Evolutionary conservation across 108 stramenopile genomes (phyloP).

Genomic region (Halocafeteria seosinensis): DNA sequence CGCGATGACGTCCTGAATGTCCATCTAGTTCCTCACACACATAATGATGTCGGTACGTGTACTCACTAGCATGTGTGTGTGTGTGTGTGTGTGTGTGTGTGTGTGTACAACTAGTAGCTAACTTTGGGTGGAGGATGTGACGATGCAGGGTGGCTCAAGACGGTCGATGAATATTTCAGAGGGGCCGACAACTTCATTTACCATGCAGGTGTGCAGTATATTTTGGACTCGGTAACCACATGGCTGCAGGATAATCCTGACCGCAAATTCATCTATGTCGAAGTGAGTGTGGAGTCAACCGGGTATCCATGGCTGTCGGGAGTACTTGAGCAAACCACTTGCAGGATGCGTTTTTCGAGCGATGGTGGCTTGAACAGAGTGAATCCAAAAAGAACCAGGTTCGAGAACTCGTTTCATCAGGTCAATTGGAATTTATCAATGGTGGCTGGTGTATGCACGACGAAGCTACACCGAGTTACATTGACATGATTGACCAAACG

Average conservation of each 20-base stretch:
- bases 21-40: neutral
- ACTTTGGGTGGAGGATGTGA: too few species aligned
- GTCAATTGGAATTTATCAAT: slow-evolving; percentile 67
- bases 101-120: too few species aligned
- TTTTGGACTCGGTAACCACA: slow-evolving; percentile 51
- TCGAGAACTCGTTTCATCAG: slow-evolving; percentile 42
- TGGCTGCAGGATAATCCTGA: slow-evolving; percentile 49
- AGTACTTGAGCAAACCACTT: too few species aligned
- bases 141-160: neutral
- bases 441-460: slow-evolving; percentile 98
- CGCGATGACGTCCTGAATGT: too few species aligned
- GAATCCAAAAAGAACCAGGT: slow-evolving; percentile 27
- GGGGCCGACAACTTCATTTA: slow-evolving; percentile 60
- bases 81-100: too few species aligned
- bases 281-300: too few species aligned
- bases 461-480: slow-evolving; percentile 67
- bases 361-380: slow-evolving; percentile 68
- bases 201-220: slow-evolving; percentile 53
- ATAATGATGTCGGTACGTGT: neutral
- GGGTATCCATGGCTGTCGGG: too few species aligned
- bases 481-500: slow-evolving; percentile 90
- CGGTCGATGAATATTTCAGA: neutral
- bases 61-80: too few species aligned
- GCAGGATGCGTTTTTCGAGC: slow-evolving; percentile 64
- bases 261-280: slow-evolving; percentile 76